Percentiles rank a stretch among this genome's conserved stretches.
Conservation (phyloP, 2,329 filamentous ascomycete genomes). For the Beauveria rudraprayagi region DNA sequence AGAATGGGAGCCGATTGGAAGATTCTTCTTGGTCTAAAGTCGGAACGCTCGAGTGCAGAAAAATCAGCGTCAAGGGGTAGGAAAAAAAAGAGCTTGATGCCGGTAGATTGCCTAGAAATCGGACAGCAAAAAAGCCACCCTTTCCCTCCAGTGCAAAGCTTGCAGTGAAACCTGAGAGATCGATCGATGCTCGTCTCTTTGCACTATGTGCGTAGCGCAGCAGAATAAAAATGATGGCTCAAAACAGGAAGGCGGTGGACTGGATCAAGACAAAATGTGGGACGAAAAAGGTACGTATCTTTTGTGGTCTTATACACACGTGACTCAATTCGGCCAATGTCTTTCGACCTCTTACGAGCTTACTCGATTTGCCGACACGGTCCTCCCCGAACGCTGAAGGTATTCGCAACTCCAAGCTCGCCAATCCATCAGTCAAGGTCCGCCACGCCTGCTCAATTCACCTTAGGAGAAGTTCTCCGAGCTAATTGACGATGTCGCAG, state of each 20-base stretch:
- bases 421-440: constrained; percentile 11
- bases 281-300: constrained; percentile 5
- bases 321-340: constrained; percentile 1
- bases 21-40: background rate
- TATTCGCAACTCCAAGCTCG: constrained; percentile 7
- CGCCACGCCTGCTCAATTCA: background rate
- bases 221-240: constrained; percentile 11
- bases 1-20: background rate
- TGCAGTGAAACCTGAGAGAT: background rate
- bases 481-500: constrained; percentile 44
- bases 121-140: background rate
- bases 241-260: constrained; percentile 8
- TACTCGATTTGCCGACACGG: constrained; percentile 9
- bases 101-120: background rate
- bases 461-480: background rate
- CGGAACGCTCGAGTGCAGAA: background rate
- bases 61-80: background rate
- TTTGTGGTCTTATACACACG: constrained; percentile 8
- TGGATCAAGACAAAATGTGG: background rate
- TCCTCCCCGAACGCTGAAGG: constrained; percentile 3
- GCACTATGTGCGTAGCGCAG: background rate
- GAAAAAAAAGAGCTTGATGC: background rate
- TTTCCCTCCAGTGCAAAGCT: background rate
- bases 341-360: constrained; percentile 8
- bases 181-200: background rate